These are phyloP conservation scores for Aspergillus tanneri DNA, from an alignment of 2,329 filamentous ascomycete genomes.

Conservation along the genomic window DNA sequence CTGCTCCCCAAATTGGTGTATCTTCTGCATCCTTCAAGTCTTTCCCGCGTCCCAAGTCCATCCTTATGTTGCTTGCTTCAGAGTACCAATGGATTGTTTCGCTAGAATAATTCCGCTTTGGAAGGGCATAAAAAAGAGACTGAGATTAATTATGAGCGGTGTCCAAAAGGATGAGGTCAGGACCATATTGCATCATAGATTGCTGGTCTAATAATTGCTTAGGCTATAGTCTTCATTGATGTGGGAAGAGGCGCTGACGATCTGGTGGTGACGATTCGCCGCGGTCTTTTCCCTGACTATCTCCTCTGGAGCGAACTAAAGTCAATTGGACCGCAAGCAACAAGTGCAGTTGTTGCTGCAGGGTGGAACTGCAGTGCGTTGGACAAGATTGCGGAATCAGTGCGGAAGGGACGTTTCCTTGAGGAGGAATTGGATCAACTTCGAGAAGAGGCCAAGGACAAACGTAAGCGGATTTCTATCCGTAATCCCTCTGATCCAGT, in stretches of 20 bases:
- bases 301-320: neutral
- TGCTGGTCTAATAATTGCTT: too few relatives aligned
- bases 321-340: neutral
- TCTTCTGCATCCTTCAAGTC: too few relatives aligned
- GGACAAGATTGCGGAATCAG: neutral
- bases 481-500: neutral
- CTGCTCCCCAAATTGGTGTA: too few relatives aligned
- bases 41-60: too few relatives aligned
- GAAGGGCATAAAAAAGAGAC: too few relatives aligned
- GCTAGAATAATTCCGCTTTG: too few relatives aligned
- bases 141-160: too few relatives aligned
- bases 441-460: neutral
- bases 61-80: too few relatives aligned
- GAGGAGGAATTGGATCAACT: conserved; percentile 1
- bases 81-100: too few relatives aligned
- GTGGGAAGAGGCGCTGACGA: neutral
- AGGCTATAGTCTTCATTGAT: conserved; percentile 1
- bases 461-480: neutral
- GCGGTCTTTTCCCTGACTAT: neutral
- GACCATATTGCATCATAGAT: too few relatives aligned
- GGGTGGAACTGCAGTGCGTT: neutral
- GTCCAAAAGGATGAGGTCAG: too few relatives aligned
- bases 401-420: neutral
- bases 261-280: neutral
- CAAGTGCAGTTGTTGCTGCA: conserved; percentile 4